These are phyloP conservation scores for Cryptosporidium xiaoi DNA, from an alignment of 169 alveolate genomes.

Conservation along the genomic window DNA sequence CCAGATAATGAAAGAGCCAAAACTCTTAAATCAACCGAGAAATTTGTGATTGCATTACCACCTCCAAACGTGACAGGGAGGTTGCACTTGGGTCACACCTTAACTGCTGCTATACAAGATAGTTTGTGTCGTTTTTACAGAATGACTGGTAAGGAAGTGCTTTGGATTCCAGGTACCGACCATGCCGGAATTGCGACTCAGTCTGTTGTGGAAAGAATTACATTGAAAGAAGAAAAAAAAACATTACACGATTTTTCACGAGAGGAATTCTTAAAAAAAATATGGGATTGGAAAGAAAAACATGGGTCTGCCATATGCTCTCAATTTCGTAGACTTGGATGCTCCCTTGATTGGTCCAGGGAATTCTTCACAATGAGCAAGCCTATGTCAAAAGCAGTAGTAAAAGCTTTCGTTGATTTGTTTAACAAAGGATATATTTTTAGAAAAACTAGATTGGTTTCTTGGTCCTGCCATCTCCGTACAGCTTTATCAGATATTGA, in stretches of 20 bases:
- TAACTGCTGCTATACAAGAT: conserved; percentile 98
- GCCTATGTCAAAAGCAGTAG: conserved; percentile 92
- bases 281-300: conserved; percentile 98
- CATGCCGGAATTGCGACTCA: conserved; percentile 99
- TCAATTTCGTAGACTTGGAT: conserved; percentile 90
- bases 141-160: conserved; percentile 93
- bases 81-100: conserved; percentile 99
- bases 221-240: conserved; percentile 91
- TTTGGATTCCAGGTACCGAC: conserved; percentile 99
- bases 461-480: conserved; percentile 97
- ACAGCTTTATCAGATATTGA: conserved; percentile 99
- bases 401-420: conserved; percentile 94
- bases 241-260: conserved; percentile 97
- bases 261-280: conserved; percentile 92
- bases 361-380: conserved; percentile 97
- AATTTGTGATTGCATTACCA: conserved; percentile 96
- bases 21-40: conserved; percentile 52
- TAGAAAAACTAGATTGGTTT: conserved; percentile 95
- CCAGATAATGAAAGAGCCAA: conserved; percentile 67
- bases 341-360: conserved; percentile 98
- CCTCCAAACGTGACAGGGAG: conserved; percentile 99
- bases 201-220: conserved; percentile 96
- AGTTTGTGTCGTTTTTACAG: conserved; percentile 94
- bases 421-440: conserved; percentile 94
- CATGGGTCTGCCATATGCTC: conserved; percentile 93